A percentile compares a stretch with the other conserved stretches of the same genome.
Conservation (phyloP, 208 protist species). For the Leishmania turanica region DNA sequence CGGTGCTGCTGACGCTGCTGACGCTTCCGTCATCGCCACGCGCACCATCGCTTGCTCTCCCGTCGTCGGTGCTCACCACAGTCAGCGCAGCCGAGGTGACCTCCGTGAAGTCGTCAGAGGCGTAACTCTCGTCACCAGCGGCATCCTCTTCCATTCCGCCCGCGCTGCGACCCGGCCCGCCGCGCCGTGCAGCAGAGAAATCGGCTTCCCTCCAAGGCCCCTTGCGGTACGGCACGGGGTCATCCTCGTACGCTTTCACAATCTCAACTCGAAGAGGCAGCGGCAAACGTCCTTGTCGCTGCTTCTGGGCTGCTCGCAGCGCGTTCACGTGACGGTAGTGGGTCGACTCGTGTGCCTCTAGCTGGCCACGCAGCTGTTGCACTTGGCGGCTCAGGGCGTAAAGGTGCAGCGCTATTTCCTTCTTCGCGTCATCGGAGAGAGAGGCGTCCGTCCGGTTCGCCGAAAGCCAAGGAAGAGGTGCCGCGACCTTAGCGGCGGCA, state of each 20-base stretch:
- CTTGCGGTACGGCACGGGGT: conserved; percentile 63
- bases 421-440: conserved; percentile 34
- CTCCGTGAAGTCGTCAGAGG: conserved; percentile 19
- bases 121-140: conserved; percentile 13
- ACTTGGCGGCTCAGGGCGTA: conserved; percentile 61
- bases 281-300: background rate
- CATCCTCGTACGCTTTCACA: conserved; percentile 55
- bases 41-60: background rate
- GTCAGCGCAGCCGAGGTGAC: conserved; percentile 8
- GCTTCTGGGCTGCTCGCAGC: background rate
- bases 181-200: conserved; percentile 9
- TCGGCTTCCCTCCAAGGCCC: conserved; percentile 36
- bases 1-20: conserved; percentile 43
- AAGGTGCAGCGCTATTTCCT: conserved; percentile 65
- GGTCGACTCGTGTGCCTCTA: conserved; percentile 34
- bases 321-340: conserved; percentile 24
- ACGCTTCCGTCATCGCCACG: conserved; percentile 12
- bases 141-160: background rate
- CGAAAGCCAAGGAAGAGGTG: background rate
- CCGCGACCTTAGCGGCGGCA: background rate
- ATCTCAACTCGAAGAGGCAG: conserved; percentile 48
- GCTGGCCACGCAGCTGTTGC: conserved; percentile 26
- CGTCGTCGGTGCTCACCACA: background rate
- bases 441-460: background rate
- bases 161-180: background rate